Evolutionary conservation across 352 stramenopile genomes (phyloP).

Genomic region (Globisporangium perplexum): DNA sequence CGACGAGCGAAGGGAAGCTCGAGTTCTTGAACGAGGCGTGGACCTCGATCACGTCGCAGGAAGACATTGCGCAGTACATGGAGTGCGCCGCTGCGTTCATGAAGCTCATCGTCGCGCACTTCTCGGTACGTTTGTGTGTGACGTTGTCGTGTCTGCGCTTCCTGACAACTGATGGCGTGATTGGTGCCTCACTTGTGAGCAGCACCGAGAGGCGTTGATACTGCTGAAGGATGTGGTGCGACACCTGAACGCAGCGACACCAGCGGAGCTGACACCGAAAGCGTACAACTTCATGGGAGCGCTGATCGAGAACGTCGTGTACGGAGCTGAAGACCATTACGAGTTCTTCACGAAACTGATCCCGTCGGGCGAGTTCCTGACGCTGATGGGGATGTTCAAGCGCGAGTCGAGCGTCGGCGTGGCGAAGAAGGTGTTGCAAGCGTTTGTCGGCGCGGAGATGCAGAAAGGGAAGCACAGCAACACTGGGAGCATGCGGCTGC

Average conservation of each 20-base stretch:
- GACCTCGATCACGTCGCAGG: constrained; percentile 66
- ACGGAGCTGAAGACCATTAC: constrained; percentile 55
- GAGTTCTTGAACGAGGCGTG: constrained; percentile 86
- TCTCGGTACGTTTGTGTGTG: constrained; percentile 30
- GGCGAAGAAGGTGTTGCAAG: constrained; percentile 78
- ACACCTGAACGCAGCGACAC: constrained; percentile 61
- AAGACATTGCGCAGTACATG: constrained; percentile 77
- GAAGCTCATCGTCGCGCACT: constrained; percentile 83
- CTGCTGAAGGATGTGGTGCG: constrained; percentile 84
- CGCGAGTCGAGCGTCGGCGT: constrained; percentile 73
- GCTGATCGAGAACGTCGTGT: constrained; percentile 76
- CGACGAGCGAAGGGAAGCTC: constrained; percentile 42
- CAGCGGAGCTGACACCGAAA: constrained; percentile 48
- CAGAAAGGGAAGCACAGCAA: constrained; percentile 13
- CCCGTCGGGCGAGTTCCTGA: constrained; percentile 67
- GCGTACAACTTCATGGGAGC: constrained; percentile 65
- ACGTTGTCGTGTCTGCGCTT: constrained; percentile 1
- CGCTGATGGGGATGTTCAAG: constrained; percentile 85
- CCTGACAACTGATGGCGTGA: not conserved
- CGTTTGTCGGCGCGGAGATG: constrained; percentile 40
- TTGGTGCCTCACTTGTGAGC: constrained; percentile 1
- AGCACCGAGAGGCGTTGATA: constrained; percentile 74
- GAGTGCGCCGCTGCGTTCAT: constrained; percentile 79
- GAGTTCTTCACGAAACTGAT: constrained; percentile 77
- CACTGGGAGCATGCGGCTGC: constrained; percentile 40